These are phyloP conservation scores for Amanita jacksonii DNA, from an alignment of 768 basidiomycete genomes.

Conservation along the genomic window DNA sequence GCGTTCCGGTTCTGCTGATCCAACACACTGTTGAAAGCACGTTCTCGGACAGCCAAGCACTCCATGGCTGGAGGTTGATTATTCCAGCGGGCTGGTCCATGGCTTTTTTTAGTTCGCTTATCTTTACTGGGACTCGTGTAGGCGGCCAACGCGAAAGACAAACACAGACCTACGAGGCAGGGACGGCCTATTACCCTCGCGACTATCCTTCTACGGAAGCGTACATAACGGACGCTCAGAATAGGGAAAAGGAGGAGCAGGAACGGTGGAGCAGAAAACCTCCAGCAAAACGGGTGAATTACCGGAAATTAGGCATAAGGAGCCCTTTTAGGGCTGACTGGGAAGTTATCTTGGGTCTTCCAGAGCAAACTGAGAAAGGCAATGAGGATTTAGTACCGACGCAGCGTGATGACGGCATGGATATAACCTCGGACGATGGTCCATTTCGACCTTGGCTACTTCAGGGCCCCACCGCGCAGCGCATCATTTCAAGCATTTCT, in stretches of 20 bases:
- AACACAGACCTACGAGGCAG: slow-evolving; percentile 78
- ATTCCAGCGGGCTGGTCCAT: slow-evolving; percentile 87
- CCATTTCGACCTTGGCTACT: slow-evolving; percentile 56
- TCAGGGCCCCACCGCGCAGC: slow-evolving; percentile 40
- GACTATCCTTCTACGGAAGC: slow-evolving; percentile 61
- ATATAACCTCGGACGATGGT: slow-evolving; percentile 11
- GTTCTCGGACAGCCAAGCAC: slow-evolving; percentile 26
- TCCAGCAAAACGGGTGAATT: slow-evolving; percentile 79
- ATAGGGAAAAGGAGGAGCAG: slow-evolving; percentile 43
- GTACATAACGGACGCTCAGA: slow-evolving; percentile 38
- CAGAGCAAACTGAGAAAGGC: slow-evolving; percentile 5
- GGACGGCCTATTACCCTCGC: slow-evolving; percentile 64
- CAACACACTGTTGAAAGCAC: slow-evolving; percentile 57
- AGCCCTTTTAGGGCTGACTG: slow-evolving; percentile 78
- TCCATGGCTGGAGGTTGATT: slow-evolving; percentile 85
- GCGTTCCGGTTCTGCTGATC: slow-evolving; percentile 75
- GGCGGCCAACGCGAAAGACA: slow-evolving; percentile 78
- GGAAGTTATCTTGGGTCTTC: slow-evolving; percentile 54
- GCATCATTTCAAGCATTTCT: slow-evolving; percentile 33
- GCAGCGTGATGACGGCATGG: slow-evolving; percentile 40
- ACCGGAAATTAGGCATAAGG: slow-evolving; percentile 46
- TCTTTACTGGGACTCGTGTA: slow-evolving; percentile 74
- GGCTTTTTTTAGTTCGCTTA: slow-evolving; percentile 79
- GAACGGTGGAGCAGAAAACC: slow-evolving; percentile 72
- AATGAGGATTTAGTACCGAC: slow-evolving; percentile 38